Conservation (phyloP, 179 eudicot species). For the Corrigiola litoralis region DNA sequence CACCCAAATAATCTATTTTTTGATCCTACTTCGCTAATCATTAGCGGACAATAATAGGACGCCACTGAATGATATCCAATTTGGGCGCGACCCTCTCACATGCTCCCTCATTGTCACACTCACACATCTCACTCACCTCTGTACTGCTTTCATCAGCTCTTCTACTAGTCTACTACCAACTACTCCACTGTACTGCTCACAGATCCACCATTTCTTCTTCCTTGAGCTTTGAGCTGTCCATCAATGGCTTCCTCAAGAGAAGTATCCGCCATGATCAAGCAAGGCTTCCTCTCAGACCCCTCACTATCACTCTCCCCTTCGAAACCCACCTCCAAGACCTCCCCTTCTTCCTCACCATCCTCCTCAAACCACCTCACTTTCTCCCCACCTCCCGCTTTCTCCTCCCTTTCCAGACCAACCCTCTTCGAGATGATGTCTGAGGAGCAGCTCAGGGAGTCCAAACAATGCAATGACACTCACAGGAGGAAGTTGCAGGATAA, state of each 20-base stretch:
- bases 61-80: too few relatives aligned
- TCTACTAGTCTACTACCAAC: not conserved
- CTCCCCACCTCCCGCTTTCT: slow-evolving; percentile 22
- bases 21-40: too few relatives aligned
- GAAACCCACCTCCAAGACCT: slow-evolving; percentile 11
- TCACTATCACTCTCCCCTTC: slow-evolving; percentile 37
- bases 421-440: slow-evolving; percentile 84
- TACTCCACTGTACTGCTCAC: not conserved
- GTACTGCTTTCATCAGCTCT: not conserved
- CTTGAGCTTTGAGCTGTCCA: not conserved
- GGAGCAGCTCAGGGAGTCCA: slow-evolving; percentile 55
- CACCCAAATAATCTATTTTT: too few relatives aligned
- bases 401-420: slow-evolving; percentile 46
- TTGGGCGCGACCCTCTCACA: not conserved
- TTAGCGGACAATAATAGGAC: too few relatives aligned
- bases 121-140: not conserved
- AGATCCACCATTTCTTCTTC: slow-evolving; percentile 5
- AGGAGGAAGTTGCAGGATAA: slow-evolving; percentile 44
- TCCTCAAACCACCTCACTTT: slow-evolving; percentile 21
- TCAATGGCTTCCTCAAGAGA: slow-evolving; percentile 43
- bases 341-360: slow-evolving; percentile 32
- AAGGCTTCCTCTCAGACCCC: slow-evolving; percentile 79
- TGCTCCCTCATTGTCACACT: not conserved
- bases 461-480: slow-evolving; percentile 28
- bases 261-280: slow-evolving; percentile 78